These are phyloP conservation scores for Bidens hawaiensis DNA, from an alignment of 140 eudicot genomes.

Conservation along the genomic window DNA sequence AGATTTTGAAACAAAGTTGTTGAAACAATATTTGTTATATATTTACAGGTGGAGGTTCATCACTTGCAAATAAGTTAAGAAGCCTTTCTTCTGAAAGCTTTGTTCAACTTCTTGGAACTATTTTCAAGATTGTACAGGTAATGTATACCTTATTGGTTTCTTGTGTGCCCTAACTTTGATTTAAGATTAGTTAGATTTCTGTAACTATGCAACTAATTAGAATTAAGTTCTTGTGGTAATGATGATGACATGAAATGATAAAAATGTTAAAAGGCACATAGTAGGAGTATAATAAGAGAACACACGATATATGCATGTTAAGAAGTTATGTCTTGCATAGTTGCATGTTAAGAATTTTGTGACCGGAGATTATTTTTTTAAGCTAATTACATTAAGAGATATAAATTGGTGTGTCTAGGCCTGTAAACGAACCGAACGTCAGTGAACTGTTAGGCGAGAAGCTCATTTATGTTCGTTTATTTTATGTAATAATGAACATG, in stretches of 20 bases:
- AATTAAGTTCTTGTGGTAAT: constrained; percentile 2
- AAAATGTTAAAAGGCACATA: neutral
- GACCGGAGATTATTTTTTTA: neutral
- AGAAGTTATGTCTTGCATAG: neutral
- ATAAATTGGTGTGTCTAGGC: constrained; percentile 8
- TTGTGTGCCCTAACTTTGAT: constrained; percentile 1
- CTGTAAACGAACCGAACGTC: too few species aligned
- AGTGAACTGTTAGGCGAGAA: too few species aligned
- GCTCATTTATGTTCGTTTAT: too few species aligned
- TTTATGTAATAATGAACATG: too few species aligned
- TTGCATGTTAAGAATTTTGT: constrained; percentile 1
- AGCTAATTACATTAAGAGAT: neutral
- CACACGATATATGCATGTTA: neutral
- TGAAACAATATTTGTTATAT: neutral
- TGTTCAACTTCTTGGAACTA: constrained; percentile 70
- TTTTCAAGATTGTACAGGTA: constrained; percentile 92
- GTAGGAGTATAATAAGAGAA: constrained; percentile 1
- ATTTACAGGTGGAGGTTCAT: constrained; percentile 84
- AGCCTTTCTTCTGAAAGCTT: constrained; percentile 85
- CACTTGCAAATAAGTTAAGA: constrained; percentile 87
- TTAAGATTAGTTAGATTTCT: neutral
- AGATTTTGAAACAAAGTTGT: neutral
- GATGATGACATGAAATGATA: neutral
- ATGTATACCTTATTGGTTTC: constrained; percentile 48
- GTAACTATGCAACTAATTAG: constrained; percentile 7